phyloP scores from a whole-genome alignment of 139 green algal species.

The Volvox reticuliferus region DNA sequence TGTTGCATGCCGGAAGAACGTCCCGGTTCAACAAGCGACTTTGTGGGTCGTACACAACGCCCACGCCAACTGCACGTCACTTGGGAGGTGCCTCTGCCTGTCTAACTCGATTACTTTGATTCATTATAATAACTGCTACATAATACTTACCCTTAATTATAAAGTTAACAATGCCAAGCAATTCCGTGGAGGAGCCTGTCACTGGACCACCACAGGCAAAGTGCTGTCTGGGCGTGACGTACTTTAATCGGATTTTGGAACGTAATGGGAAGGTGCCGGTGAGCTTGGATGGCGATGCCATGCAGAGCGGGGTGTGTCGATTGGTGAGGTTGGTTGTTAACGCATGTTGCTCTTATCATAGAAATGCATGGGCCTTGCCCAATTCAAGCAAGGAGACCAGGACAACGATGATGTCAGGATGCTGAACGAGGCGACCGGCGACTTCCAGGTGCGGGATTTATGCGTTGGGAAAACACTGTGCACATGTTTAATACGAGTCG shows the following conservation, averaged over 20 bases:
- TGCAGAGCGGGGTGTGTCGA: not conserved
- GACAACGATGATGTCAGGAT: not conserved
- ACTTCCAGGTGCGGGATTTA: not conserved
- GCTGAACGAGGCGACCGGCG: not conserved
- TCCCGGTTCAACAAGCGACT: not conserved
- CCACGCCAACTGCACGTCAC: not conserved
- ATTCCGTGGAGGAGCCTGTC: not conserved
- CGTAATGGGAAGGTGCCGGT: slow-evolving; percentile 1
- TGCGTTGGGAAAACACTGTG: too few species aligned
- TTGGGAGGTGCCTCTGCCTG: too few species aligned
- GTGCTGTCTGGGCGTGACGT: slow-evolving; percentile 33
- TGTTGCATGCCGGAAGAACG: not conserved
- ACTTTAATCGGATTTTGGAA: slow-evolving; percentile 36
- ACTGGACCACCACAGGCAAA: not conserved
- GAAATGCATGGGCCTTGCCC: slow-evolving; percentile 23
- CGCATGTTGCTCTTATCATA: not conserved
- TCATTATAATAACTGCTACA: too few species aligned
- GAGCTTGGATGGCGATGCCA: not conserved
- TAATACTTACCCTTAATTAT: too few species aligned
- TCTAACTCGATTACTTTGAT: too few species aligned
- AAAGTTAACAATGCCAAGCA: too few species aligned
- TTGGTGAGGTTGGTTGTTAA: not conserved
- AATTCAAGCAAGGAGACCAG: slow-evolving; percentile 27
- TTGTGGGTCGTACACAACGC: not conserved
- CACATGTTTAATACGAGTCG: too few species aligned